A percentile compares a stretch with the other conserved stretches of the same genome.
These are phyloP conservation scores for Diddensiella caesifluorescens DNA, from an alignment of 805 yeast species.

Conservation along the genomic window DNA sequence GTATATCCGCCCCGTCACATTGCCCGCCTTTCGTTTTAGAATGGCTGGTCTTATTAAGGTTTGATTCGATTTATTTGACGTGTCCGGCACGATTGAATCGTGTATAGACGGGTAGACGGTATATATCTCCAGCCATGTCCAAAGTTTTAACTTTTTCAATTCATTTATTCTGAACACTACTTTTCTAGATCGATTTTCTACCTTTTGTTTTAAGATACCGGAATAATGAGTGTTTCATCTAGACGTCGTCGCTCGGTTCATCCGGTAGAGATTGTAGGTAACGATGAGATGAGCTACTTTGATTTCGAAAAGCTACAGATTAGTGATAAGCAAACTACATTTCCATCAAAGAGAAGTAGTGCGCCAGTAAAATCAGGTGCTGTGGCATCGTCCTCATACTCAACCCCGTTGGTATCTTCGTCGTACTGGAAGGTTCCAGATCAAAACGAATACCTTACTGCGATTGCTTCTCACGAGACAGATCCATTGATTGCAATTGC, in stretches of 20 bases:
- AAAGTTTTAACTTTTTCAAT: too few species aligned
- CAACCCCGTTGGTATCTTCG: constrained; percentile 17
- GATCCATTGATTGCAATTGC: constrained; percentile 50
- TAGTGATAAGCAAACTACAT: not conserved
- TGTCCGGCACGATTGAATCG: too few species aligned
- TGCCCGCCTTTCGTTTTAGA: too few species aligned
- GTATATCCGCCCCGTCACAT: too few species aligned
- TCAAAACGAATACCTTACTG: constrained; percentile 29
- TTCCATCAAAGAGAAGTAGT: not conserved
- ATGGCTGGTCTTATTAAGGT: too few species aligned
- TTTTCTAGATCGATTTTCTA: too few species aligned
- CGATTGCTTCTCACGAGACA: constrained; percentile 33
- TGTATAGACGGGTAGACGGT: too few species aligned
- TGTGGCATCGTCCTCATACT: not conserved
- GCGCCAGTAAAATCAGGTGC: not conserved
- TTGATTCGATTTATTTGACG: too few species aligned
- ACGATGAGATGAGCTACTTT: not conserved
- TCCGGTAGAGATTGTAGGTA: not conserved
- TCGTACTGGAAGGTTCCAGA: constrained; percentile 38
- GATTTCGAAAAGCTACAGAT: constrained; percentile 2
- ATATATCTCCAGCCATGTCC: too few species aligned
- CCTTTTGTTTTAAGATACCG: too few species aligned
- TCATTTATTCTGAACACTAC: too few species aligned
- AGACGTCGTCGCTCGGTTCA: constrained; percentile 2
- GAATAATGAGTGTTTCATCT: not conserved